phyloP scores from a whole-genome alignment of 108 stramenopile species.

The Mediolabrus comicus region DNA sequence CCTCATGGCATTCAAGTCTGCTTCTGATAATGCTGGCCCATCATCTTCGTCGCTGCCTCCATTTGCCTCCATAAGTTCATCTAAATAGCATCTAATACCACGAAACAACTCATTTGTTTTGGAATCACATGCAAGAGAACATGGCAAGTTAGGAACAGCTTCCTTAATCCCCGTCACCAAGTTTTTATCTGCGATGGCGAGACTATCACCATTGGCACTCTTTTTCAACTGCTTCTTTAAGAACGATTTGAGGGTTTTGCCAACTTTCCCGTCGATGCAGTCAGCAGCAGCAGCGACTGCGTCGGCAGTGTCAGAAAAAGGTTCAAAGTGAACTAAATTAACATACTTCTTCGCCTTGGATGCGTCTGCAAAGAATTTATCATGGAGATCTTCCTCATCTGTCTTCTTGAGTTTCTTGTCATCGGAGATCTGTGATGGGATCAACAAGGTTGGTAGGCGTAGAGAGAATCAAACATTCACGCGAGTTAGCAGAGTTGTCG shows the following conservation, averaged over 20 bases:
- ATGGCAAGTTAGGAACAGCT: constrained; percentile 66
- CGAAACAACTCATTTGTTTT: constrained; percentile 95
- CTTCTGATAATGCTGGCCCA: constrained; percentile 17
- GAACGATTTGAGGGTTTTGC: constrained; percentile 93
- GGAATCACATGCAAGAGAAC: constrained; percentile 55
- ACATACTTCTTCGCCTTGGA: constrained; percentile 79
- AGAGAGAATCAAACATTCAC: neutral
- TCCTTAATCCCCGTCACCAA: constrained; percentile 94
- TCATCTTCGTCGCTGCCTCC: constrained; percentile 45
- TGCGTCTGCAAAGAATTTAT: constrained; percentile 85
- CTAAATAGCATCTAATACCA: constrained; percentile 91
- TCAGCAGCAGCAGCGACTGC: constrained; percentile 95
- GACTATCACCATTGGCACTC: constrained; percentile 69
- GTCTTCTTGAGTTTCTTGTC: constrained; percentile 89
- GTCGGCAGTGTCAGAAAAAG: constrained; percentile 97
- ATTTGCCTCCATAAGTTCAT: constrained; percentile 76
- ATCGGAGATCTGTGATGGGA: constrained; percentile 53
- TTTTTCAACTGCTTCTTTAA: constrained; percentile 96
- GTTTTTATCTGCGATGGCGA: constrained; percentile 94
- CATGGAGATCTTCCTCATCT: constrained; percentile 79
- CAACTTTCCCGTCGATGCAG: constrained; percentile 92
- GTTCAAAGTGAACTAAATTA: constrained; percentile 91
- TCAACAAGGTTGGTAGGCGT: neutral
- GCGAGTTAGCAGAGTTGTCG: too few relatives aligned
- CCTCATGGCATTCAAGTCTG: constrained; percentile 90